These are phyloP conservation scores for Diophrys appendiculata DNA, from an alignment of 73 alveolate species.

Conservation along the genomic window DNA sequence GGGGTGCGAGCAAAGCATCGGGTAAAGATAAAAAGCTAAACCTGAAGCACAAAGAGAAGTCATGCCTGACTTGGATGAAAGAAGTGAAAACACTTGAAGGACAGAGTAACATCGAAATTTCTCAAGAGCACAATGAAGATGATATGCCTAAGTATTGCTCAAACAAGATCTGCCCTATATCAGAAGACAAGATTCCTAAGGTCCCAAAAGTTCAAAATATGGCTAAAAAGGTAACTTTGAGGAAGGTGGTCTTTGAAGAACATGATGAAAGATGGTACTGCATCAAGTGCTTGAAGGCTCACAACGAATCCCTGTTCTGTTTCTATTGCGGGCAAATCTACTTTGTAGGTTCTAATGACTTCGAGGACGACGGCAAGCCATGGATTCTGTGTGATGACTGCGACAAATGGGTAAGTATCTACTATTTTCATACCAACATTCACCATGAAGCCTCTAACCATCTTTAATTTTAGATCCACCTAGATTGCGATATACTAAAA, in stretches of 20 bases:
- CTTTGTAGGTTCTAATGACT: slow-evolving; percentile 1
- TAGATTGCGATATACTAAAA: slow-evolving; percentile 18
- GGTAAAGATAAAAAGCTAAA: neutral
- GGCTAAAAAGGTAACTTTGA: slow-evolving; percentile 4
- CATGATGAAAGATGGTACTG: slow-evolving; percentile 19
- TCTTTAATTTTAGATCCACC: slow-evolving; percentile 4
- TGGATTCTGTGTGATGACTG: slow-evolving; percentile 28
- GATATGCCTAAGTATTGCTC: slow-evolving; percentile 21
- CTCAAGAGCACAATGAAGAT: neutral
- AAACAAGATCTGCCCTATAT: slow-evolving; percentile 19
- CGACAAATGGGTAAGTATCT: slow-evolving; percentile 15
- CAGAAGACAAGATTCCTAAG: slow-evolving; percentile 11
- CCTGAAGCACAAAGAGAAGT: neutral
- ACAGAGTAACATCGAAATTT: neutral
- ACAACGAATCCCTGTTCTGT: slow-evolving; percentile 19
- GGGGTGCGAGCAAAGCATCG: too few relatives aligned
- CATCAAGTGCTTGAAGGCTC: slow-evolving; percentile 18
- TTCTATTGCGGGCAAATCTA: slow-evolving; percentile 27
- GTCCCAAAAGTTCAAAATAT: neutral
- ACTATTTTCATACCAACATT: too few relatives aligned
- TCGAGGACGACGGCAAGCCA: slow-evolving; percentile 23
- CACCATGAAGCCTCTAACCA: neutral
- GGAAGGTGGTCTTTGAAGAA: slow-evolving; percentile 1
- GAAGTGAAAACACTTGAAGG: neutral
- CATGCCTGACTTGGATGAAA: slow-evolving; percentile 17